Evolutionary conservation across 2,329 filamentous ascomycete species (phyloP).

Genomic region (Fusarium pseudograminearum): DNA sequence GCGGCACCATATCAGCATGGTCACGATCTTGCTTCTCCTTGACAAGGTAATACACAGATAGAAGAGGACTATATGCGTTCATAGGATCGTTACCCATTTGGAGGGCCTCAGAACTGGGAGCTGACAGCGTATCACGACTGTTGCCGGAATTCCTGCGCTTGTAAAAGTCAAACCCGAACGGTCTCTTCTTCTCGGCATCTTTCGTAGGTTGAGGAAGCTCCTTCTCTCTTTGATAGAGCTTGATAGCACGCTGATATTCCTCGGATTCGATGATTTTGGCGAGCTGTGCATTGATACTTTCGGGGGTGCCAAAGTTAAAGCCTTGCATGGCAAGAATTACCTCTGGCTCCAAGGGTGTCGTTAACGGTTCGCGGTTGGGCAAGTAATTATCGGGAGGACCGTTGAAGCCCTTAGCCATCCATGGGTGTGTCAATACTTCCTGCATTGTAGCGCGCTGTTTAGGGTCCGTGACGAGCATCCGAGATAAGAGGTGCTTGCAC

Average conservation of each 20-base stretch:
- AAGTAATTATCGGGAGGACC: conserved; percentile 90
- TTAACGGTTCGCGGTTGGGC: conserved; percentile 84
- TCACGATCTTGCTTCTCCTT: conserved; percentile 93
- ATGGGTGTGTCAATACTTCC: conserved; percentile 95
- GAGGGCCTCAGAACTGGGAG: conserved; percentile 87
- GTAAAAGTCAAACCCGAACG: conserved; percentile 95
- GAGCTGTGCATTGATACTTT: conserved; percentile 84
- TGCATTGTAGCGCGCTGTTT: conserved; percentile 85
- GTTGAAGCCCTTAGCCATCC: conserved; percentile 94
- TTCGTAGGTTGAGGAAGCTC: conserved; percentile 68
- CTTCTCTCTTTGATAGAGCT: conserved; percentile 74
- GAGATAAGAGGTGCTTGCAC: conserved; percentile 90
- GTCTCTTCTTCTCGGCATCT: conserved; percentile 84
- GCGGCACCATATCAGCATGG: conserved; percentile 54
- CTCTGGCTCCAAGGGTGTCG: conserved; percentile 82
- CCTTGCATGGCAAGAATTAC: conserved; percentile 96
- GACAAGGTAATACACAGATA: conserved; percentile 97
- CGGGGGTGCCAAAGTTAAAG: conserved; percentile 93
- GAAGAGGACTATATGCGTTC: conserved; percentile 91
- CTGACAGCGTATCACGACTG: conserved; percentile 87
- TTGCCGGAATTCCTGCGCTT: conserved; percentile 90
- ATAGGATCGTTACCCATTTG: conserved; percentile 86
- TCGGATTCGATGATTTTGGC: conserved; percentile 90
- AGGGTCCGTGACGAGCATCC: conserved; percentile 96
- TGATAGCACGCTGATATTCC: conserved; percentile 90